phyloP scores from a whole-genome alignment of 2,329 filamentous ascomycete genomes.

The Chrysoporthe cubensis region DNA sequence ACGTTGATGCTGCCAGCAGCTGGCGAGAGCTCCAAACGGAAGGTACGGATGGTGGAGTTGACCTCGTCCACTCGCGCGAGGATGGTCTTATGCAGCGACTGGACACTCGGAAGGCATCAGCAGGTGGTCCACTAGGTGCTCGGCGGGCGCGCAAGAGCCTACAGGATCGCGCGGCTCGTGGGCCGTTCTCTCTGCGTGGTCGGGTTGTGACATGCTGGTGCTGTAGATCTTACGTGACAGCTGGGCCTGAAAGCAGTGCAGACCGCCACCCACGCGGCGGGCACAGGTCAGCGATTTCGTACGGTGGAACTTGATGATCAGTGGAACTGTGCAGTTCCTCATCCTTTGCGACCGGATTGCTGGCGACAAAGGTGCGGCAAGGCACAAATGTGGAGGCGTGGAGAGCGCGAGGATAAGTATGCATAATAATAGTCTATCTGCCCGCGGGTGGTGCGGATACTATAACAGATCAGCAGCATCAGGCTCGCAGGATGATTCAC shows the following conservation, averaged over 20 bases:
- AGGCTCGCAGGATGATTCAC: neutral
- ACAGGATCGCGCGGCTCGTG: constrained; percentile 71
- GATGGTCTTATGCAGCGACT: constrained; percentile 64
- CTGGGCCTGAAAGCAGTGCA: neutral
- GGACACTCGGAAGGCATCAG: neutral
- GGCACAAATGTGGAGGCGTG: neutral
- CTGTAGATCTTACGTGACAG: constrained; percentile 4
- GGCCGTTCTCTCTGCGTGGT: constrained; percentile 74
- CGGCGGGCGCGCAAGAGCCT: constrained; percentile 19
- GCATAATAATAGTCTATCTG: neutral
- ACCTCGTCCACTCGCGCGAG: constrained; percentile 65
- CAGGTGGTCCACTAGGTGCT: neutral
- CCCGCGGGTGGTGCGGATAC: neutral
- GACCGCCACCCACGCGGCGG: neutral
- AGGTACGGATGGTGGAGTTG: constrained; percentile 70
- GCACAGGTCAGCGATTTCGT: neutral
- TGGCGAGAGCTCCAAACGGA: constrained; percentile 63
- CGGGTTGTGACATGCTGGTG: constrained; percentile 36
- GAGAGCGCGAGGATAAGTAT: neutral
- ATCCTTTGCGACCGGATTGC: neutral
- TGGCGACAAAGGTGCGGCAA: neutral
- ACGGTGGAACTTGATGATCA: neutral
- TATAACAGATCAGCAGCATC: neutral
- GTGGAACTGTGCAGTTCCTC: neutral
- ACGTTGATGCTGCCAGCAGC: constrained; percentile 52